Evolutionary conservation across 257 asterid species (phyloP), one percentile per base, ranked within the genome.

Genomic region (Asclepias syriaca): DNA sequence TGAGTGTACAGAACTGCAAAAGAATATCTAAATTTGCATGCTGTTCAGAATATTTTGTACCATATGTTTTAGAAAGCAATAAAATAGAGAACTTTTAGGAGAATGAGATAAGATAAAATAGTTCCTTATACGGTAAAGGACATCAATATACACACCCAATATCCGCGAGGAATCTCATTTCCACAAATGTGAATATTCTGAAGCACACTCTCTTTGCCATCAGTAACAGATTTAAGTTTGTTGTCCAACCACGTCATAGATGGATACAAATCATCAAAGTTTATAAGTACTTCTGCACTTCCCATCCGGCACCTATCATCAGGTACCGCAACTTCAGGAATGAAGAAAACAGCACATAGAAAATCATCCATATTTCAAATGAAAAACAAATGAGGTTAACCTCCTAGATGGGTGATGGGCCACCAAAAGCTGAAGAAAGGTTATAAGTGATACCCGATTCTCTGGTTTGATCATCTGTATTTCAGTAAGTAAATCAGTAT

Each of bases 341-440:
- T 68, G 77, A 75, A 45, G 37, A 74, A 46, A 16, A 66, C 49
- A 39, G 61, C 40, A 77, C n/a, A 55, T 53, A 45, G 15, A 12
- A 59, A 54, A 19, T 60, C 66, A 32, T 32, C 66, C 65, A 58
- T 48, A 50, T 57, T 55, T 57, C 32, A 69, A 37, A 71, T 50
- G 60, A 18, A 53, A 43, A 66, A 57, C 57, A 56, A 39, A 15
- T 56, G 15, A 14, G 18, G 75, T 75, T 68, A 78, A 90, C 99
- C 97, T 85, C 83, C 88, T 87, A 50, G 99, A 91, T 21, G 99
- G 99, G 83, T 95, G 99, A 86, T 95, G 98, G 71, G 87, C 89
- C 77, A 86, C 97, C 83, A 92, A 83, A 85, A 95, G 93, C 77
- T 95, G 98, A 76, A 95, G 83, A 83, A 95, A 92, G 74, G 81